Percentiles rank a stretch among this genome's conserved stretches.
Evolutionary conservation across 2,329 filamentous ascomycete species (phyloP).

Genomic region (Gnomoniopsis sp.): DNA sequence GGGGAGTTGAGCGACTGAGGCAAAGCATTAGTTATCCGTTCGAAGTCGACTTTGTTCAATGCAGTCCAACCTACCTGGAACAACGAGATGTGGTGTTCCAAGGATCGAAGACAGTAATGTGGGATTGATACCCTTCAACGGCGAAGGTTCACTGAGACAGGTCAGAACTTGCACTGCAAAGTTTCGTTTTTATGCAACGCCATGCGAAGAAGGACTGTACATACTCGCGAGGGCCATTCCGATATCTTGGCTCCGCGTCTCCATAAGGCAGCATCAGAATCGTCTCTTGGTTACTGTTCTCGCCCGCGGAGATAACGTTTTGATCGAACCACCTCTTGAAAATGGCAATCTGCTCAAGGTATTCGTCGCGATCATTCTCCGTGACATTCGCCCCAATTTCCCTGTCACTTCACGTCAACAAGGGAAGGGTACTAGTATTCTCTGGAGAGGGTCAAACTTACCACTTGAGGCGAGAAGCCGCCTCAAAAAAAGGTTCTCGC

Average conservation of each 20-base stretch:
- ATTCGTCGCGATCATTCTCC: constrained; percentile 4
- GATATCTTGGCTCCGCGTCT: neutral
- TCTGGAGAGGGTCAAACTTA: neutral
- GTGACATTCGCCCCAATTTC: constrained; percentile 5
- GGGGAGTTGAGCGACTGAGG: constrained; percentile 12
- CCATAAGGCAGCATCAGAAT: constrained; percentile 11
- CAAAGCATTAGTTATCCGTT: neutral
- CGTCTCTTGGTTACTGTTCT: neutral
- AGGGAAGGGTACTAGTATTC: neutral
- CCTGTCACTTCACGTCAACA: neutral
- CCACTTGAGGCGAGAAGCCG: constrained; percentile 5
- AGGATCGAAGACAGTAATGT: constrained; percentile 9
- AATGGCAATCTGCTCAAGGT: constrained; percentile 1
- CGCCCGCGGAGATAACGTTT: neutral
- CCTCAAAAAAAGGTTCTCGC: constrained; percentile 11
- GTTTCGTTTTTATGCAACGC: too few relatives aligned
- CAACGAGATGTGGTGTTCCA: constrained; percentile 11
- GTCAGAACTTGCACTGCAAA: neutral
- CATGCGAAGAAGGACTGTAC: neutral
- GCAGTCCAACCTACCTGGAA: constrained; percentile 5
- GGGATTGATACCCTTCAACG: neutral
- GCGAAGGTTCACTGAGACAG: neutral
- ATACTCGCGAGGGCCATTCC: constrained; percentile 7
- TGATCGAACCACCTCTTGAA: constrained; percentile 15
- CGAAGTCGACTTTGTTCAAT: too few relatives aligned